These are phyloP conservation scores for Lactarius vividus DNA, from an alignment of 768 basidiomycete genomes.

Conservation along the genomic window DNA sequence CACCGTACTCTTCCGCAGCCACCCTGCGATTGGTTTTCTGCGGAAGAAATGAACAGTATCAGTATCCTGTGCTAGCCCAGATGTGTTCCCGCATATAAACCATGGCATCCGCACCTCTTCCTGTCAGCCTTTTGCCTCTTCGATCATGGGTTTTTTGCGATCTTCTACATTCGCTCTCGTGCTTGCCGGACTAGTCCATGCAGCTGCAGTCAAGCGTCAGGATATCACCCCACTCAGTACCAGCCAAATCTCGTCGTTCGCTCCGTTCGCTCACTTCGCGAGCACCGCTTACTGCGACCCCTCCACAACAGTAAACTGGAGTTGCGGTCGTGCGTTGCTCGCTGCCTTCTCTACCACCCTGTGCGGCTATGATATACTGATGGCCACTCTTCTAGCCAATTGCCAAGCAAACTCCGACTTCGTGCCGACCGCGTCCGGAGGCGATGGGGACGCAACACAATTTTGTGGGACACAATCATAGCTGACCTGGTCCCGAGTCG, in stretches of 20 bases:
- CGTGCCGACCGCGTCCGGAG: conserved; percentile 47
- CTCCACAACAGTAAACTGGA: conserved; percentile 32
- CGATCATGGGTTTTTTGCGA: not conserved
- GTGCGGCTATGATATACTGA: not conserved
- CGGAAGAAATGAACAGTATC: not conserved
- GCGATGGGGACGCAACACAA: conserved; percentile 42
- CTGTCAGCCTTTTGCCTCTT: too few relatives aligned
- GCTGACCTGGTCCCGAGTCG: not conserved
- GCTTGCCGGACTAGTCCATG: not conserved
- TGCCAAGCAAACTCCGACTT: conserved; percentile 51
- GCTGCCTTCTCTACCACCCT: too few relatives aligned
- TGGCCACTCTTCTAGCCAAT: conserved; percentile 34
- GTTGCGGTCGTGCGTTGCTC: conserved; percentile 32
- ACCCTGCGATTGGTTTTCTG: not conserved
- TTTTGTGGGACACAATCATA: conserved; percentile 37
- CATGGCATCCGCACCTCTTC: too few relatives aligned
- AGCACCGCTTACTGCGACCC: conserved; percentile 36
- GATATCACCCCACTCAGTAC: conserved; percentile 29
- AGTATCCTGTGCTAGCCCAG: not conserved
- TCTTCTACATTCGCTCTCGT: not conserved
- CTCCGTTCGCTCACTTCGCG: conserved; percentile 35
- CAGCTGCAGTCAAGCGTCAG: conserved; percentile 14
- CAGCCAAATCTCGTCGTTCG: conserved; percentile 32
- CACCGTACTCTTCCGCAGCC: too few relatives aligned
- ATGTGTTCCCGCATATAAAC: not conserved